Base-by-base conservation (phyloP, 352 stramenopile species). In the Plasmopara muralis region DNA sequence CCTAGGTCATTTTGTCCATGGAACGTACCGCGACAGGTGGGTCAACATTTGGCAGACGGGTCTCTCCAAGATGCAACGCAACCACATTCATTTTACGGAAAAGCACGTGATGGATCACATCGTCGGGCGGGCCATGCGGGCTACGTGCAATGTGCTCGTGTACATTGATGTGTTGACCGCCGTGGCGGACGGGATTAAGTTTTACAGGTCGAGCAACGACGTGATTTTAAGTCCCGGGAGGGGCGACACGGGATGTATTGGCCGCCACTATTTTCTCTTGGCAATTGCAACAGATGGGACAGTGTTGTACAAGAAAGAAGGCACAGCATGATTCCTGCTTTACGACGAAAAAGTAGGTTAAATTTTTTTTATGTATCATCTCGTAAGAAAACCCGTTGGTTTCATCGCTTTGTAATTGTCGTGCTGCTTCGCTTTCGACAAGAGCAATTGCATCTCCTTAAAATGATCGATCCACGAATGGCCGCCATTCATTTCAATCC, bases 51-150 rank as follows among this genome's bases (percentile, higher is more conserved):
- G 61, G 38, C 53, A 61, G 12, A 55, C 52, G 0, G 85, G 85
- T 0, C 53, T 95, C 5, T 84, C 60, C 15, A 83, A 82, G 14
- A 95, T 95, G 85, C 59, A 66, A 50, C 68, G 85, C 5, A 95
- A 95, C 47, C 85, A 95, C 47, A 89, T 95, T 20, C 85, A 95
- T 55, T 89, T 93, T 53, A 75, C 83, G 10, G 62, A 87, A 12
- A 60, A 50, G 7, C 74, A 89, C 14, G 55, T 71, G 1, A 51
- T 43, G 16, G 58, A 63, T 42, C 68, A 82, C 4, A 63, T 89
- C 4, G 76, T 93, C 29, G 74, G 93, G 15, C 93, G 83, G 39
- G 83, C 83, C 52, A 89, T 95, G 67, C 70, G 83, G 9, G 49
- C 59, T 5, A 80, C 63, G 45, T 89, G 79, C 47, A 62, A 93